Conservation (phyloP, 805 yeast species). For the Nakazawaea molendinolei region DNA sequence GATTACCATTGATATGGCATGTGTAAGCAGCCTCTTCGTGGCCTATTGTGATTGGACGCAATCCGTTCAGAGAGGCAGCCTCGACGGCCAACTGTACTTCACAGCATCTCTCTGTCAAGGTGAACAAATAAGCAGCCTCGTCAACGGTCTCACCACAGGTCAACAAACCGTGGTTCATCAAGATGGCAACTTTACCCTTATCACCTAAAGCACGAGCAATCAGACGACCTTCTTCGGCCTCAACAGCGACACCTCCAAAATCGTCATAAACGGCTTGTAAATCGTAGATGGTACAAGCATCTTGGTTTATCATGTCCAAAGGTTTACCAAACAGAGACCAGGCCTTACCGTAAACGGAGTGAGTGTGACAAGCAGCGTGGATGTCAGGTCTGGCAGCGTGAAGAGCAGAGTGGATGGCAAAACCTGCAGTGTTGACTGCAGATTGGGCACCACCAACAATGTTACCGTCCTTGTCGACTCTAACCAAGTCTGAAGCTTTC, state of each 20-base stretch:
- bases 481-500: constrained; percentile 57
- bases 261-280: constrained; percentile 57
- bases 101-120: constrained; percentile 58
- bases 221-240: constrained; percentile 52
- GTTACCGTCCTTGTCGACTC: constrained; percentile 55
- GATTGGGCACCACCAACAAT: constrained; percentile 52
- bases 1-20: constrained; percentile 50
- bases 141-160: constrained; percentile 68
- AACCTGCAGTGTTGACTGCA: constrained; percentile 63
- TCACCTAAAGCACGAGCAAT: constrained; percentile 57
- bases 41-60: constrained; percentile 35
- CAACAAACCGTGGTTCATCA: constrained; percentile 68
- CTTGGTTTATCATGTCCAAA: constrained; percentile 77
- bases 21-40: constrained; percentile 68
- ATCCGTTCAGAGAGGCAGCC: constrained; percentile 38
- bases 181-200: constrained; percentile 47
- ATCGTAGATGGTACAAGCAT: constrained; percentile 61
- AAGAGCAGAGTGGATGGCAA: constrained; percentile 60
- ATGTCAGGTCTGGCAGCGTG: constrained; percentile 68
- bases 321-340: constrained; percentile 59
- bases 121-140: constrained; percentile 65
- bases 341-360: constrained; percentile 58
- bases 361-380: constrained; percentile 68
- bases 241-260: constrained; percentile 78
- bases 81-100: constrained; percentile 62